Evolutionary conservation across 2,329 filamentous ascomycete species (phyloP).

Genomic region (Pseudogymnoascus sp.): DNA sequence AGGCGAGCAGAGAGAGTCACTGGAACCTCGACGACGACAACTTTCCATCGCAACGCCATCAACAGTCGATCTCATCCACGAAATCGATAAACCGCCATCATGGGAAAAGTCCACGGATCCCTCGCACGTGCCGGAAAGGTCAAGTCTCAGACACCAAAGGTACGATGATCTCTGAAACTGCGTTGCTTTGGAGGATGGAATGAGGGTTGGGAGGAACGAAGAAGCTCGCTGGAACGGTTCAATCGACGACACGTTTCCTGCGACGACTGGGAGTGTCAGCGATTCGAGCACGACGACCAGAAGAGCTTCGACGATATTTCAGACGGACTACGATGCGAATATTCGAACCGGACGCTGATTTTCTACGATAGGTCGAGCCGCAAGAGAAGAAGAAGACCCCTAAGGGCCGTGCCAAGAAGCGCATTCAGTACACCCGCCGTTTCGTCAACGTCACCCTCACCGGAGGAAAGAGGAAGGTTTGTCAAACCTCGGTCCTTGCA

Average conservation of each 20-base stretch:
- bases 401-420: conserved; percentile 97
- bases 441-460: conserved; percentile 98
- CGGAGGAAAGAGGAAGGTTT: conserved; percentile 96
- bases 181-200: conserved; percentile 9
- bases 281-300: not conserved
- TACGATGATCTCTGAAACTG: conserved; percentile 40
- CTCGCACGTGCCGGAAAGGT: conserved; percentile 96
- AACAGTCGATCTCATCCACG: conserved; percentile 9
- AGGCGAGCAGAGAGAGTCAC: conserved; percentile 8
- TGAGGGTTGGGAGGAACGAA: conserved; percentile 3
- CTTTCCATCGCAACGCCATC: conserved; percentile 9
- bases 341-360: conserved; percentile 20
- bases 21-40: conserved; percentile 9
- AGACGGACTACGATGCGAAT: conserved; percentile 1
- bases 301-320: not conserved
- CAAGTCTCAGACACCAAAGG: conserved; percentile 93
- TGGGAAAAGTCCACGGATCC: conserved; percentile 92
- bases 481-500: conserved; percentile 22
- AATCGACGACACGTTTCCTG: not conserved
- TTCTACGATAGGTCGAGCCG: conserved; percentile 61
- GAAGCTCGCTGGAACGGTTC: conserved; percentile 1
- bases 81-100: conserved; percentile 45
- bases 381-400: conserved; percentile 96
- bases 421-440: conserved; percentile 89
- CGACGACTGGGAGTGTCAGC: not conserved